Evolutionary conservation across 2,329 filamentous ascomycete genomes (phyloP).

Genomic region (Colletotrichum viniferum): DNA sequence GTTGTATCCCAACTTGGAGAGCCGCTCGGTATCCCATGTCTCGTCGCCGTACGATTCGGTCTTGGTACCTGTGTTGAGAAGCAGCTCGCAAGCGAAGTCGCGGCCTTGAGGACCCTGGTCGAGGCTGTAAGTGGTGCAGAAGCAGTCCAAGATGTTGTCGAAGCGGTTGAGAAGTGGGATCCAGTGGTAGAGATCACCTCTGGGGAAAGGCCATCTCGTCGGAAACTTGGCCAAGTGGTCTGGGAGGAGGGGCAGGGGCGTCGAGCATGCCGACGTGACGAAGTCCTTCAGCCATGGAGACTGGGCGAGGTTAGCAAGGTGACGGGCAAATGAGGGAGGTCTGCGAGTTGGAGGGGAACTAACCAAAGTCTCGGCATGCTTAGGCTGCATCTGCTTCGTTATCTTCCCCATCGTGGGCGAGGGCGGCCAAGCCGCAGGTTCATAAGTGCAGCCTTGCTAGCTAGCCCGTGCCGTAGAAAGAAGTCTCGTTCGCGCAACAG

Average conservation of each 20-base stretch:
- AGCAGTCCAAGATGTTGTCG: conserved; percentile 83
- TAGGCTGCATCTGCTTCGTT: conserved; percentile 68
- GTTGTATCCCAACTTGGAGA: conserved; percentile 67
- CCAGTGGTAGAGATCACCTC: conserved; percentile 98
- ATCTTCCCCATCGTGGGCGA: conserved; percentile 70
- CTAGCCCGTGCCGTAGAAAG: conserved; percentile 1
- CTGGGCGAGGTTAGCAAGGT: conserved; percentile 48
- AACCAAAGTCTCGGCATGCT: conserved; percentile 72
- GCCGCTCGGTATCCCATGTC: conserved; percentile 47
- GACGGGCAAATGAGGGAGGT: background rate
- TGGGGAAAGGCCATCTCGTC: conserved; percentile 90
- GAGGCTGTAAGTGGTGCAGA: conserved; percentile 81
- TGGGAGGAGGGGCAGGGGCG: conserved; percentile 78
- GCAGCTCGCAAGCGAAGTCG: conserved; percentile 72
- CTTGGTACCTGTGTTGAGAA: conserved; percentile 62
- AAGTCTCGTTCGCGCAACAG: conserved; percentile 8
- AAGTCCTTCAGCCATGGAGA: conserved; percentile 88
- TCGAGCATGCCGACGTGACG: conserved; percentile 70
- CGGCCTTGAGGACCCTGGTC: conserved; percentile 79
- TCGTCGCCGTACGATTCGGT: conserved; percentile 57
- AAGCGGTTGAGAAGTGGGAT: conserved; percentile 93
- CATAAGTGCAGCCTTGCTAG: conserved; percentile 29
- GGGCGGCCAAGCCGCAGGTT: conserved; percentile 63
- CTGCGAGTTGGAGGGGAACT: conserved; percentile 29
- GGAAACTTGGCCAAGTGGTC: conserved; percentile 80